Percentiles rank a stretch among this genome's conserved stretches.
phyloP scores from a whole-genome alignment of 192 early-diverging fungal species.

The Kickxella alabastrina region DNA sequence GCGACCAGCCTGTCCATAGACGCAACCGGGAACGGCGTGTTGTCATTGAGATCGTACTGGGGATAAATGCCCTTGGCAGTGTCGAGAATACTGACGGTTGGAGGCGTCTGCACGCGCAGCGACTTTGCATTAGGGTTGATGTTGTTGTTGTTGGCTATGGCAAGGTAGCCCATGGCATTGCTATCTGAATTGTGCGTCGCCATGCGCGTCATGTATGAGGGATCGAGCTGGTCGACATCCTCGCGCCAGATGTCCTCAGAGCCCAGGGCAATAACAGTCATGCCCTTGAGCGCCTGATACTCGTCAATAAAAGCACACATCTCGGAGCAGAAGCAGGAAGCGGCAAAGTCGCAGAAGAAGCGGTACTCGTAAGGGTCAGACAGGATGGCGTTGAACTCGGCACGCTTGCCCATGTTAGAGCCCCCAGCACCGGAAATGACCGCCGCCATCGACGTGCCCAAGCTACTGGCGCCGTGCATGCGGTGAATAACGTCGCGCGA shows the following conservation, averaged over 20 bases:
- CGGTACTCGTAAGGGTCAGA: slow-evolving; percentile 44
- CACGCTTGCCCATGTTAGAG: slow-evolving; percentile 16
- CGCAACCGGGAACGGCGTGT: slow-evolving; percentile 36
- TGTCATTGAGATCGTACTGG: slow-evolving; percentile 26
- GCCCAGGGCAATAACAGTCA: slow-evolving; percentile 28
- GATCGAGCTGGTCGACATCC: slow-evolving; percentile 33
- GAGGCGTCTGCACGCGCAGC: slow-evolving; percentile 30
- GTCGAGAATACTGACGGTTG: slow-evolving; percentile 39
- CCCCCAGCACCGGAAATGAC: slow-evolving; percentile 30
- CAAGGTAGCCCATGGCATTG: slow-evolving; percentile 21
- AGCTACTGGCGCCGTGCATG: slow-evolving; percentile 30
- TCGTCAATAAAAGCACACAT: slow-evolving; percentile 48
- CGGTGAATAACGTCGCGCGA: slow-evolving; percentile 33
- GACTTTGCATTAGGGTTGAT: slow-evolving; percentile 14
- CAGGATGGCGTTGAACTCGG: slow-evolving; percentile 39
- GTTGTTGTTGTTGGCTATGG: slow-evolving; percentile 15
- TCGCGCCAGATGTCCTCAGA: slow-evolving; percentile 39
- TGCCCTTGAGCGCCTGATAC: slow-evolving; percentile 40
- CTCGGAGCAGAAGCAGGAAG: slow-evolving; percentile 50
- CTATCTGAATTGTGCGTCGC: slow-evolving; percentile 12
- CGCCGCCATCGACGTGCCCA: slow-evolving; percentile 24
- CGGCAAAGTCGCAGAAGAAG: slow-evolving; percentile 47
- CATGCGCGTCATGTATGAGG: slow-evolving; percentile 25
- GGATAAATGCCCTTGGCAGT: slow-evolving; percentile 36
- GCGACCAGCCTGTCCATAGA: slow-evolving; percentile 48